Evolutionary conservation across 805 yeast species (phyloP).

Genomic region (Metschnikowia vanudenii): DNA sequence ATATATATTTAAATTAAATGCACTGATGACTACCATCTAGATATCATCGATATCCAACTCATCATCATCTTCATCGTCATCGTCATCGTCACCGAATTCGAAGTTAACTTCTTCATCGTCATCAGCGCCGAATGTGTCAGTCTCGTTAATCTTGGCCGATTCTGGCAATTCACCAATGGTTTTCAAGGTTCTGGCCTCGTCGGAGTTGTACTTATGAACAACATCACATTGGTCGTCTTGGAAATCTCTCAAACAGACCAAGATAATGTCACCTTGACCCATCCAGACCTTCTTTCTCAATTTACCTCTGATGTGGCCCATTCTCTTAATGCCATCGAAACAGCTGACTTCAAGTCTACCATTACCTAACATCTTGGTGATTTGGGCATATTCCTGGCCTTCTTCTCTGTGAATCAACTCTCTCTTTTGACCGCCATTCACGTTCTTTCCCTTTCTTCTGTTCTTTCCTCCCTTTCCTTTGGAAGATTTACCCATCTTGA

Average conservation of each 20-base stretch:
- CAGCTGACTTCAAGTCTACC: constrained; percentile 95
- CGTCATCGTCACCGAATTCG: constrained; percentile 94
- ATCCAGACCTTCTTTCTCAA: constrained; percentile 99
- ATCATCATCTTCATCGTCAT: constrained; percentile 70
- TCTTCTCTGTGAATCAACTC: constrained; percentile 90
- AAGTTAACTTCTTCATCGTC: constrained; percentile 97
- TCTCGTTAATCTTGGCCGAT: constrained; percentile 94
- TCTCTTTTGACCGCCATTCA: constrained; percentile 85
- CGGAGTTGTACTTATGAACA: constrained; percentile 93
- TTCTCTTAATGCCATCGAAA: constrained; percentile 89
- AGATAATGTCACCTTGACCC: constrained; percentile 96
- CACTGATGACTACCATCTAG: constrained; percentile 31
- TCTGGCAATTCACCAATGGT: constrained; percentile 97
- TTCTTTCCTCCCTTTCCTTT: constrained; percentile 88
- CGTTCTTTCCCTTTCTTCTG: constrained; percentile 99
- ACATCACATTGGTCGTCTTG: constrained; percentile 98
- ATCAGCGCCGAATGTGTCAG: constrained; percentile 94
- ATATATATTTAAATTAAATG: constrained; percentile 3
- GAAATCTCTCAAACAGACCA: constrained; percentile 95
- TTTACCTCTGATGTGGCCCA: constrained; percentile 98
- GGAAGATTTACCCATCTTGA: constrained; percentile 67
- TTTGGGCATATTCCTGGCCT: constrained; percentile 98
- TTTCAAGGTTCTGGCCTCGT: constrained; percentile 96
- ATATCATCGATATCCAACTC: constrained; percentile 92
- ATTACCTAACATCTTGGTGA: constrained; percentile 96